Evolutionary conservation across 345 rosid species (phyloP), one percentile per base, ranked within the genome.

Genomic region (Leavenworthia alabamica): DNA sequence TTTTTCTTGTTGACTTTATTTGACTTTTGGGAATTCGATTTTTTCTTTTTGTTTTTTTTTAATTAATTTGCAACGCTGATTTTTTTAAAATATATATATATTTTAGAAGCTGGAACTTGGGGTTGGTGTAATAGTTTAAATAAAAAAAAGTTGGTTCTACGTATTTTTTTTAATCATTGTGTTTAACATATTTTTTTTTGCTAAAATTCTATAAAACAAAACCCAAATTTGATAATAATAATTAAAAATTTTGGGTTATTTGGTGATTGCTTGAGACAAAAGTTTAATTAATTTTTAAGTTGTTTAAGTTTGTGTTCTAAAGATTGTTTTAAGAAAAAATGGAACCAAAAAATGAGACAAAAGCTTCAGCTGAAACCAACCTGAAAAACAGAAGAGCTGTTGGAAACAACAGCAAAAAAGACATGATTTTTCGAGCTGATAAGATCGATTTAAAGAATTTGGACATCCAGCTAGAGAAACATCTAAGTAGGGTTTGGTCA

Each of bases 381-480:
- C 66, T 50, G 49, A 64, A 61, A 64, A 58, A 10, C 69, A 46
- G 68, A 64, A 62, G 28, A 24, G 68, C 43, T 54, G 68, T 17
- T 50, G 86, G 80, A 22, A 75, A 79, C 75, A 60, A 72, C 49
- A 80, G 83, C 73, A 73, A 83, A 71, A 86, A 87, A 76, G 95
- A 85, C 68, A 80, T 92, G 95, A 71, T 79, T 62, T 76, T 94
- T 39, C 79, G 97, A 71, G 99, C 99, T 0, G 92, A 90, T 73
- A 78, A 79, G 77, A 80, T 90, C 33, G 97, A 94, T 81, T 70
- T 93, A 24, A 93, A 90, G 77, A 90, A 75, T 73, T 73, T 94
- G 64, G 99, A 93, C 68, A 64, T 81, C 10, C 99, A 94, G 75
- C 80, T 94, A 36, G 97, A 90, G 91, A 90, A 84, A 84, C 97